Conservation (phyloP, 2,329 filamentous ascomycete species). For the Fusarium coffeatum region DNA sequence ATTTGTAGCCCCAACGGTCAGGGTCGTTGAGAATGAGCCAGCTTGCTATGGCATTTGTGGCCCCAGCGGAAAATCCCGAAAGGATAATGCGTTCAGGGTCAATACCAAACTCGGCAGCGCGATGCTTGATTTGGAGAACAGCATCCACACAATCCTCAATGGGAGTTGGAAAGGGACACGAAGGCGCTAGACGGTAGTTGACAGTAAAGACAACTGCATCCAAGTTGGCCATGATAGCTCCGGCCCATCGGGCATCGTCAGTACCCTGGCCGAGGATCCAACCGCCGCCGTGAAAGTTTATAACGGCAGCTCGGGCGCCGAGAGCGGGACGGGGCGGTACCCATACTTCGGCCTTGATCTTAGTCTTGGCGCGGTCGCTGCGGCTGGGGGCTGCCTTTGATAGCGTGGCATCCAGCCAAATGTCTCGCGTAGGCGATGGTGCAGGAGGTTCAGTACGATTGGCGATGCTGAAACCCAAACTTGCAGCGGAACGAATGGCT, state of each 20-base stretch:
- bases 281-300: constrained; percentile 76
- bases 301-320: constrained; percentile 63
- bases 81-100: constrained; percentile 67
- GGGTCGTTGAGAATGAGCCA: constrained; percentile 61
- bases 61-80: constrained; percentile 74
- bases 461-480: constrained; percentile 56
- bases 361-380: constrained; percentile 49
- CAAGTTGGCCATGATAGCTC: constrained; percentile 62
- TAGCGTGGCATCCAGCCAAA: constrained; percentile 59
- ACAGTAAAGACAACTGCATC: constrained; percentile 71
- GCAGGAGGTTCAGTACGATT: constrained; percentile 57
- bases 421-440: constrained; percentile 52
- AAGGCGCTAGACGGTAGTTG: constrained; percentile 75
- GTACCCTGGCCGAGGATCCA: constrained; percentile 72
- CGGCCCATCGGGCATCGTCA: constrained; percentile 72
- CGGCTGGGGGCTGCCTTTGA: constrained; percentile 51
- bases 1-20: constrained; percentile 53
- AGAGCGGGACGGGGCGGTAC: constrained; percentile 51
- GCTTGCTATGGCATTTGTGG: constrained; percentile 63
- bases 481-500: constrained; percentile 58
- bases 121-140: constrained; percentile 68
- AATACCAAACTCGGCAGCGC: constrained; percentile 68
- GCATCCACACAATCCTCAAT: constrained; percentile 75
- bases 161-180: constrained; percentile 71
- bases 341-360: constrained; percentile 61